These are phyloP conservation scores for Aureobasidium namibiae DNA, from an alignment of 2,329 filamentous ascomycete species.

Conservation along the genomic window DNA sequence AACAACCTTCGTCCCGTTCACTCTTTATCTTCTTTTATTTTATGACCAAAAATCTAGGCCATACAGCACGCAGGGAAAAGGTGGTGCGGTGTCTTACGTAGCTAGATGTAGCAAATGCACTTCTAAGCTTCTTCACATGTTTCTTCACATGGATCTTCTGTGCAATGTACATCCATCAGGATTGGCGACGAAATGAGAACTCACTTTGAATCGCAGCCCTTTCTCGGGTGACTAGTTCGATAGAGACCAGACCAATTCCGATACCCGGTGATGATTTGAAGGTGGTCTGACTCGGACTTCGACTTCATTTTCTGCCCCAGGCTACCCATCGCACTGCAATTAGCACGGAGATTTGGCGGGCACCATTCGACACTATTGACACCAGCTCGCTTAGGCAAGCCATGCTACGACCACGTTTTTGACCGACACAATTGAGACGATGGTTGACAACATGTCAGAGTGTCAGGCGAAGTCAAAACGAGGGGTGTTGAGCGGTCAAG, in stretches of 20 bases:
- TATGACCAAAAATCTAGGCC: constrained; percentile 7
- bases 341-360: background rate
- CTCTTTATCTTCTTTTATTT: constrained; percentile 9
- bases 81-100: background rate
- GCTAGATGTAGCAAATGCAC: constrained; percentile 7
- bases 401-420: background rate
- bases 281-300: background rate
- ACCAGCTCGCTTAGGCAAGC: background rate
- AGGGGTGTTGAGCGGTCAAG: background rate
- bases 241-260: background rate
- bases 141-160: background rate
- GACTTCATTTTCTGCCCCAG: background rate
- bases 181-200: background rate
- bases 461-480: background rate
- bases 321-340: background rate
- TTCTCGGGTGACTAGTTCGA: no score
- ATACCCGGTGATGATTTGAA: background rate
- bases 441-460: background rate
- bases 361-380: background rate
- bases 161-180: background rate
- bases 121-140: background rate
- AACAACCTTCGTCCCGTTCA: constrained; percentile 9
- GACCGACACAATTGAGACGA: background rate
- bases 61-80: constrained; percentile 6
- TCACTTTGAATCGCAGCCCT: background rate